These are phyloP conservation scores for Ilyonectria destructans DNA, from an alignment of 2,329 filamentous ascomycete genomes.

Conservation along the genomic window DNA sequence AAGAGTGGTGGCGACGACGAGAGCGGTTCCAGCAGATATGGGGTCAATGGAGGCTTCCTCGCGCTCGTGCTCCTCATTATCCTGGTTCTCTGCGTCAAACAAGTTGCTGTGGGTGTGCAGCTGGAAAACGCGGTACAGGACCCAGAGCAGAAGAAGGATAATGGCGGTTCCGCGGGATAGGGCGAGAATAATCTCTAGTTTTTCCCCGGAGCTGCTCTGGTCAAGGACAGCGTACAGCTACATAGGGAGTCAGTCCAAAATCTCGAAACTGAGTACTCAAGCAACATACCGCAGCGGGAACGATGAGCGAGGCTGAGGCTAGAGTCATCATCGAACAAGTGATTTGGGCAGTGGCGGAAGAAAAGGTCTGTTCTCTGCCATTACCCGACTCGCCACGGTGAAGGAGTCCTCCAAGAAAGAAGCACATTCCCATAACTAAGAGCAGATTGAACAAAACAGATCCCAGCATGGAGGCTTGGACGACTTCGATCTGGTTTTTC, in stretches of 20 bases:
- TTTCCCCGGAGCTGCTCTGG: conserved; percentile 59
- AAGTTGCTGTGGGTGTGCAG: conserved; percentile 81
- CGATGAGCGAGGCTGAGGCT: conserved; percentile 84
- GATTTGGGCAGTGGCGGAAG: conserved; percentile 83
- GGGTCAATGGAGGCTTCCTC: conserved; percentile 72
- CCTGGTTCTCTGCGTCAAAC: conserved; percentile 72
- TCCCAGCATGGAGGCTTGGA: conserved; percentile 98
- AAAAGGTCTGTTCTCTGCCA: conserved; percentile 80
- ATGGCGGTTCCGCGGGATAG: conserved; percentile 84
- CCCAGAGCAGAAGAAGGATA: conserved; percentile 82
- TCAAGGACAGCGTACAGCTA: conserved; percentile 79
- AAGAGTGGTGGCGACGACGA: conserved; percentile 80
- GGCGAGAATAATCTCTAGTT: conserved; percentile 73
- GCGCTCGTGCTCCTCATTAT: conserved; percentile 62
- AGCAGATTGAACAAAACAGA: conserved; percentile 96
- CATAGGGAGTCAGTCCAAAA: conserved; percentile 37
- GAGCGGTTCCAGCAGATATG: conserved; percentile 75
- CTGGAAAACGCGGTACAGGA: conserved; percentile 85
- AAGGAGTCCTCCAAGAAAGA: conserved; percentile 81
- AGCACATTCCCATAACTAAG: conserved; percentile 87
- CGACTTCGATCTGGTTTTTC: conserved; percentile 91
- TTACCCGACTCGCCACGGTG: conserved; percentile 72
- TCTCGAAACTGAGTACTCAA: too few relatives aligned
- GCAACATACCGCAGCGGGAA: conserved; percentile 77
- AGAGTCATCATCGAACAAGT: conserved; percentile 83